Percentiles rank a stretch among this genome's conserved stretches.
These are phyloP conservation scores for Mitragyna speciosa DNA, from an alignment of 257 asterid species.

Conservation along the genomic window DNA sequence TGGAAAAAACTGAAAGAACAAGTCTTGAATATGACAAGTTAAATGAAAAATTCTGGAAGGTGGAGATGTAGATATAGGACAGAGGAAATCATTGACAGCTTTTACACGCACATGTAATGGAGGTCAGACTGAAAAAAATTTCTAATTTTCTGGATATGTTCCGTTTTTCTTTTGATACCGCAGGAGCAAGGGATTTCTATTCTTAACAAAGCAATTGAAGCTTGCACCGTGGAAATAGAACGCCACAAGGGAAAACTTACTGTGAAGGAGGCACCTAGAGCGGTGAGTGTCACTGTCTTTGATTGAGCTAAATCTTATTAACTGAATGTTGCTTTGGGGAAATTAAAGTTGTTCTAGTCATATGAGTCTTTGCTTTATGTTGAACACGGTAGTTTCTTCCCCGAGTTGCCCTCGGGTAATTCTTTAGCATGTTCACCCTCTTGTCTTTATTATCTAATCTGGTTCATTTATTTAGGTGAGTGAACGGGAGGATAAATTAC, in stretches of 20 bases:
- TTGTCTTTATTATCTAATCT: not conserved
- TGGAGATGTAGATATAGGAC: not conserved
- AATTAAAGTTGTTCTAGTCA: not conserved
- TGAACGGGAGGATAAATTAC: slow-evolving; percentile 86
- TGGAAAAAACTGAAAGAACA: not conserved
- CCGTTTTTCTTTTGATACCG: slow-evolving; percentile 5
- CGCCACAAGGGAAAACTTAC: slow-evolving; percentile 80
- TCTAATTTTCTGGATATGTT: slow-evolving; percentile 1
- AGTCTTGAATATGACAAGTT: not conserved
- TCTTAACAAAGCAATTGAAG: slow-evolving; percentile 80
- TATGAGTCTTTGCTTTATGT: not conserved
- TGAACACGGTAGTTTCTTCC: not conserved
- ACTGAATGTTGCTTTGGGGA: not conserved
- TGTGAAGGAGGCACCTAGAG: slow-evolving; percentile 90
- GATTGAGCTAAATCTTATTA: not conserved
- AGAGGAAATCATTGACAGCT: not conserved
- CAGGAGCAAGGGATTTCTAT: slow-evolving; percentile 95
- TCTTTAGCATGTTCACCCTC: not conserved
- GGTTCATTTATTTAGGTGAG: slow-evolving; percentile 65
- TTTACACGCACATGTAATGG: not conserved
- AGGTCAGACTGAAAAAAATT: not conserved
- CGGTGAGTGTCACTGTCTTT: slow-evolving; percentile 48
- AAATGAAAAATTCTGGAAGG: too few relatives aligned
- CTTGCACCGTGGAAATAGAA: slow-evolving; percentile 78
- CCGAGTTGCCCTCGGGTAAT: not conserved